Evolutionary conservation across 78 protist species (phyloP).

Genomic region (Tieghemostelium lacteum): DNA sequence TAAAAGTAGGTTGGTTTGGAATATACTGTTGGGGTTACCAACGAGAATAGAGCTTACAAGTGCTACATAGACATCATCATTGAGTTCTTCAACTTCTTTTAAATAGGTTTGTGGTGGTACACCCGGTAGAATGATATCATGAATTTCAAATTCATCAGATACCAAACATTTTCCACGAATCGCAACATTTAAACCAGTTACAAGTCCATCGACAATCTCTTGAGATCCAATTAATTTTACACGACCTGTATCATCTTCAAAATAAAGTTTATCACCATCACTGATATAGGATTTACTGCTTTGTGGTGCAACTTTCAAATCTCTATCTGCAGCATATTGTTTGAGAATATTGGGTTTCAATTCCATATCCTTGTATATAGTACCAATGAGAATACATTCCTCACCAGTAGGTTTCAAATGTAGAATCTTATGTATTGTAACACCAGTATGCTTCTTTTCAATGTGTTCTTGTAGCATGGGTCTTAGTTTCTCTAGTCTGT

Average conservation of each 20-base stretch:
- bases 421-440: conserved; percentile 47
- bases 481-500: conserved; percentile 39
- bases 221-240: conserved; percentile 58
- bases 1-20: conserved; percentile 9
- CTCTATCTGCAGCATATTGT: conserved; percentile 65
- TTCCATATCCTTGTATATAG: conserved; percentile 78
- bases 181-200: conserved; percentile 78
- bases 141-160: conserved; percentile 72
- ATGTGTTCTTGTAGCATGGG: conserved; percentile 18
- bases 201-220: conserved; percentile 17
- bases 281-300: conserved; percentile 16
- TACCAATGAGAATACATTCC: conserved; percentile 69
- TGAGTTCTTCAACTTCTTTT: conserved; percentile 3
- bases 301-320: conserved; percentile 24
- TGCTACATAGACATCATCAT: conserved; percentile 51
- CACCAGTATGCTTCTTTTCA: neutral
- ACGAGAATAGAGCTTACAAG: conserved; percentile 14
- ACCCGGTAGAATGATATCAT: conserved; percentile 61
- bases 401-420: conserved; percentile 71
- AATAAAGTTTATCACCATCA: conserved; percentile 48
- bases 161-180: conserved; percentile 52
- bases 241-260: conserved; percentile 83
- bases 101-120: conserved; percentile 59
- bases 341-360: conserved; percentile 69
- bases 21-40: conserved; percentile 35